phyloP scores from a whole-genome alignment of 352 stramenopile species.

The Phytopythium kandeliae region DNA sequence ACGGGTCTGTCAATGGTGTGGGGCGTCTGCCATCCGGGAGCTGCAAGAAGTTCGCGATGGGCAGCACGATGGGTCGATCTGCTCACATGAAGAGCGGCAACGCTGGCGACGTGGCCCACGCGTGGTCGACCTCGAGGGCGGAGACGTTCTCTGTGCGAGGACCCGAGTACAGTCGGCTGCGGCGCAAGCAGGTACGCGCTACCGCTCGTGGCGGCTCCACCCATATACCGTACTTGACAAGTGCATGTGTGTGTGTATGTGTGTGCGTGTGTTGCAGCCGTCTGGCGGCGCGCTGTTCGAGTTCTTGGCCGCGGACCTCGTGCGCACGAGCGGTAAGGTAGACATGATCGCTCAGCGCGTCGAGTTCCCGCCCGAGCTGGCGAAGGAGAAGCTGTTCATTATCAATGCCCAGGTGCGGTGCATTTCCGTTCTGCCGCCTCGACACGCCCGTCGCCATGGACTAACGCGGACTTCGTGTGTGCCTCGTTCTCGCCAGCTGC shows the following conservation, averaged over 20 bases:
- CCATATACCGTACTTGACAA: no score
- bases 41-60: constrained; percentile 45
- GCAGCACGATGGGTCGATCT: constrained; percentile 45
- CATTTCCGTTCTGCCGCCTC: no score
- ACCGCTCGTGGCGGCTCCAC: no score
- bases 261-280: constrained; percentile 16
- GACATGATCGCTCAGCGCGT: constrained; percentile 75
- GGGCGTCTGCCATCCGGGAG: constrained; percentile 2
- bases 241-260: no score
- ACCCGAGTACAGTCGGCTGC: constrained; percentile 75
- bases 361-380: constrained; percentile 48
- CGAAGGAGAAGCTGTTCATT: constrained; percentile 63
- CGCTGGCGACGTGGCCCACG: constrained; percentile 49
- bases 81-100: constrained; percentile 39
- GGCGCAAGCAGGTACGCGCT: constrained; percentile 73
- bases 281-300: constrained; percentile 63
- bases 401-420: constrained; percentile 68
- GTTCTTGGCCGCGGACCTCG: constrained; percentile 69
- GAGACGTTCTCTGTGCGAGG: constrained; percentile 70
- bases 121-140: constrained; percentile 37
- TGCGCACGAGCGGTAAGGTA: constrained; percentile 63
- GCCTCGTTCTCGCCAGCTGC: constrained; percentile 27
- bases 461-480: neutral
- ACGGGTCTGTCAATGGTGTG: neutral
- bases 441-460: no score